Percentiles rank a stretch among this genome's conserved stretches.
Conservation (phyloP, 371 early-diverging fungal genomes). For the Mortierella sp. region DNA sequence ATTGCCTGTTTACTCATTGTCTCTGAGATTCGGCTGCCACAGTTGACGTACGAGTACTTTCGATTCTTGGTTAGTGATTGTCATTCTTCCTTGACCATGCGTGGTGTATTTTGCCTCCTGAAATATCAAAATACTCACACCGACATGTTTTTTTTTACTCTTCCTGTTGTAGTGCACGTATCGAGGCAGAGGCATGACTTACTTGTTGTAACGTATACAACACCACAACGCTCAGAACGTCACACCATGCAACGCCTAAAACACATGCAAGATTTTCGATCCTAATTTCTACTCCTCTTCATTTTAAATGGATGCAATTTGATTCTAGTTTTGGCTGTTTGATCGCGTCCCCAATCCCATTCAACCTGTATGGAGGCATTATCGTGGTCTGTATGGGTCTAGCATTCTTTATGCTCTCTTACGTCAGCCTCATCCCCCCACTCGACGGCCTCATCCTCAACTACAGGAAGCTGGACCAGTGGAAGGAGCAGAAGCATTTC, state of each 20-base stretch:
- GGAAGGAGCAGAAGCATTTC: constrained; percentile 56
- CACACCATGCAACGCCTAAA: not conserved
- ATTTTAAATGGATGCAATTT: not conserved
- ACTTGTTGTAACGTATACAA: constrained; percentile 41
- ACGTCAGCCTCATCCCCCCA: constrained; percentile 48
- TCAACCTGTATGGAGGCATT: constrained; percentile 57
- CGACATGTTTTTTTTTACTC: not conserved
- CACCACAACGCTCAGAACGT: not conserved
- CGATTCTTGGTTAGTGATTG: constrained; percentile 34
- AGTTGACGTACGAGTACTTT: constrained; percentile 53
- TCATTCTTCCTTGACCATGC: not conserved
- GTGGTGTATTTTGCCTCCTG: not conserved
- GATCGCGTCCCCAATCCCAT: constrained; percentile 42
- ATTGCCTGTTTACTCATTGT: constrained; percentile 47
- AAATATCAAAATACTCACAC: not conserved
- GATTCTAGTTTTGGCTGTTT: constrained; percentile 50
- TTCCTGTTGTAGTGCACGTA: constrained; percentile 42
- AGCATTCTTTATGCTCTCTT: constrained; percentile 51
- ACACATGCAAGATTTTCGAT: not conserved
- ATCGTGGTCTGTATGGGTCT: constrained; percentile 56
- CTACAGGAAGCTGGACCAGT: constrained; percentile 43
- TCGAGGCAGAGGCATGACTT: constrained; percentile 52
- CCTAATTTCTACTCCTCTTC: not conserved
- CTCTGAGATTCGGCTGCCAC: constrained; percentile 54
- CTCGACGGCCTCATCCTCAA: constrained; percentile 51